phyloP scores from a whole-genome alignment of 352 stramenopile species.

The Phytopythium vexans region DNA sequence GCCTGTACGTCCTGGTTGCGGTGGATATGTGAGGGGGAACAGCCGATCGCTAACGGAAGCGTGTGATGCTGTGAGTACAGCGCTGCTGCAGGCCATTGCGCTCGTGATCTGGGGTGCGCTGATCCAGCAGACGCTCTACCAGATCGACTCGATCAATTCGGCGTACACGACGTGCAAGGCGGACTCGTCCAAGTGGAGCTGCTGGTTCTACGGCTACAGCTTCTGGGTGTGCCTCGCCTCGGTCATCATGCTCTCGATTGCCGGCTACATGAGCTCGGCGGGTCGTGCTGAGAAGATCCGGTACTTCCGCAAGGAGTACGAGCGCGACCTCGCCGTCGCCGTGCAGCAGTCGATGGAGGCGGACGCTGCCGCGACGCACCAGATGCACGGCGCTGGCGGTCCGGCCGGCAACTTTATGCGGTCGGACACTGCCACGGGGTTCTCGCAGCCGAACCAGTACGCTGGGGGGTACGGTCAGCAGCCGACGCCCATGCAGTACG shows the following conservation, averaged over 20 bases:
- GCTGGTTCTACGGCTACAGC: constrained; percentile 87
- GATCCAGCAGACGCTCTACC: constrained; percentile 74
- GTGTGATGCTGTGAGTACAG: constrained; percentile 25
- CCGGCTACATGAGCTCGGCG: constrained; percentile 75
- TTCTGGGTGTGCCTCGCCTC: constrained; percentile 84
- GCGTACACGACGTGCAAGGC: constrained; percentile 75
- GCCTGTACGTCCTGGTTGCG: constrained; percentile 48
- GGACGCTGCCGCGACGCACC: constrained; percentile 22
- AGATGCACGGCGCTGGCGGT: constrained; percentile 1
- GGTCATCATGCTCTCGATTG: constrained; percentile 75
- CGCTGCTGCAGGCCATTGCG: constrained; percentile 62
- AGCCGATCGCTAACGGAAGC: background rate
- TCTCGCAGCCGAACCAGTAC: constrained; percentile 15
- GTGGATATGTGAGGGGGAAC: too few species aligned
- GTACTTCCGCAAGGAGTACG: constrained; percentile 83
- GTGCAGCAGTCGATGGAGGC: constrained; percentile 74
- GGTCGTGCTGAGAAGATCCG: constrained; percentile 81
- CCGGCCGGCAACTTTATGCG: constrained; percentile 40
- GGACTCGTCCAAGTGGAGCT: constrained; percentile 63
- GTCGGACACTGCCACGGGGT: constrained; percentile 32
- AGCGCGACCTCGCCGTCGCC: constrained; percentile 67
- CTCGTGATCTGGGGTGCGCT: constrained; percentile 78
- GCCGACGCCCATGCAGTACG: constrained; percentile 24
- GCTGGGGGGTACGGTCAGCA: constrained; percentile 20
- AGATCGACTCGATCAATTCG: constrained; percentile 76